Evolutionary conservation across 2,329 filamentous ascomycete genomes (phyloP).

Genomic region (Elsinoe necatrix): DNA sequence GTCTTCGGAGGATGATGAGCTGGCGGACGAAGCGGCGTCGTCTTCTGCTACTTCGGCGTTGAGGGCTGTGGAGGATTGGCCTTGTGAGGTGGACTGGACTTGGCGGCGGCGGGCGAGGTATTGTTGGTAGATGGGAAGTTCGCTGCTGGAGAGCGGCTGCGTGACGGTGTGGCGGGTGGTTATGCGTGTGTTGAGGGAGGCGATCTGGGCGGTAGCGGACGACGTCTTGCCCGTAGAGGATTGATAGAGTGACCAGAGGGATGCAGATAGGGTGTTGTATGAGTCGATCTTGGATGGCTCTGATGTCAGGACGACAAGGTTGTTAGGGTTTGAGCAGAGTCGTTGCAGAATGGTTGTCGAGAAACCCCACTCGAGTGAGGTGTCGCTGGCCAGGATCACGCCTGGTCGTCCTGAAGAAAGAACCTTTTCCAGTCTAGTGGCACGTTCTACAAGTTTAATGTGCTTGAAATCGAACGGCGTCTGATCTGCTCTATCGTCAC

Average conservation of each 20-base stretch:
- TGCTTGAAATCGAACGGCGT: conserved; percentile 88
- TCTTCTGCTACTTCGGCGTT: conserved; percentile 52
- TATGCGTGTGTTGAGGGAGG: not conserved
- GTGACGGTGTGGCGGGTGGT: not conserved
- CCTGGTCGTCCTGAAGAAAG: conserved; percentile 47
- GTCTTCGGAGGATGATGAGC: conserved; percentile 77
- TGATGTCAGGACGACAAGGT: conserved; percentile 82
- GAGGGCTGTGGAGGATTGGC: conserved; percentile 56
- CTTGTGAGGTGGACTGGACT: conserved; percentile 72
- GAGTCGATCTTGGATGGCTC: conserved; percentile 29
- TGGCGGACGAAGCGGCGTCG: conserved; percentile 70
- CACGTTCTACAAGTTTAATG: conserved; percentile 73
- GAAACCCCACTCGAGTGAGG: conserved; percentile 89
- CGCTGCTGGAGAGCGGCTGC: conserved; percentile 63
- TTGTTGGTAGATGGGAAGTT: conserved; percentile 78
- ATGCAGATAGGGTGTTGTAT: not conserved
- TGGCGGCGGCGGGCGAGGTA: conserved; percentile 84
- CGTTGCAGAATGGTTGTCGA: conserved; percentile 69
- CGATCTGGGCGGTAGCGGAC: not conserved
- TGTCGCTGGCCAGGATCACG: conserved; percentile 86
- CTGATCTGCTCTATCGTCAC: conserved; percentile 40
- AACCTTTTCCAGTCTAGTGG: conserved; percentile 67
- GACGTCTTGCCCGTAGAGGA: not conserved
- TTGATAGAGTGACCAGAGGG: conserved; percentile 8
- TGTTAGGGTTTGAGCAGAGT: conserved; percentile 67